Percentiles rank a stretch among this genome's conserved stretches.
These are phyloP conservation scores for Nepenthes mirabilis DNA, from an alignment of 148 eudicot species.

Conservation along the genomic window DNA sequence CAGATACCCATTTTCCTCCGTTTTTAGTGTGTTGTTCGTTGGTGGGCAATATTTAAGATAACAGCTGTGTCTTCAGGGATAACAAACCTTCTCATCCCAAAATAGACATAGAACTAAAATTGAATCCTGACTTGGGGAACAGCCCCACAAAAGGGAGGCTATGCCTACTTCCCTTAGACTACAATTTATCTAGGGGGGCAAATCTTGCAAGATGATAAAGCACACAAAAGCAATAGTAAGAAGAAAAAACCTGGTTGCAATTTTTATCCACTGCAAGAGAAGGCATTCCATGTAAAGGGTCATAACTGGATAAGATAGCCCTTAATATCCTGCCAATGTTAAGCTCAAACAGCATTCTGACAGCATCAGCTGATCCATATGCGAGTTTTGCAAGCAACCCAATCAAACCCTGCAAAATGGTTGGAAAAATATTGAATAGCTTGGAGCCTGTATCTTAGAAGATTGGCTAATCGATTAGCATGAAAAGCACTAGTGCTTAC, in stretches of 20 bases:
- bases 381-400: conserved; percentile 74
- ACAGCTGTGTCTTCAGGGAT: no score
- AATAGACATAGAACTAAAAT: no score
- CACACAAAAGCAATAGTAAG: not conserved
- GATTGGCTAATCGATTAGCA: not conserved
- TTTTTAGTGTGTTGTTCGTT: no score
- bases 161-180: no score
- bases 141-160: no score
- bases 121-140: no score
- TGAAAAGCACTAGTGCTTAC: conserved; percentile 27
- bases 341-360: conserved; percentile 63
- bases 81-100: no score
- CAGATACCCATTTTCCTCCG: no score
- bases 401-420: conserved; percentile 48
- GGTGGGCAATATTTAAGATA: no score
- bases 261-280: conserved; percentile 47
- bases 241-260: conserved; percentile 44
- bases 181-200: not conserved
- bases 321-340: conserved; percentile 51
- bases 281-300: conserved; percentile 43
- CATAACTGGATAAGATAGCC: conserved; percentile 48
- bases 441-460: not conserved
- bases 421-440: not conserved
- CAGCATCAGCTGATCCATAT: conserved; percentile 66
- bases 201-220: not conserved